Base-by-base conservation (phyloP, 1,284 basidiomycete genomes). In the Athelia psychrophila region DNA sequence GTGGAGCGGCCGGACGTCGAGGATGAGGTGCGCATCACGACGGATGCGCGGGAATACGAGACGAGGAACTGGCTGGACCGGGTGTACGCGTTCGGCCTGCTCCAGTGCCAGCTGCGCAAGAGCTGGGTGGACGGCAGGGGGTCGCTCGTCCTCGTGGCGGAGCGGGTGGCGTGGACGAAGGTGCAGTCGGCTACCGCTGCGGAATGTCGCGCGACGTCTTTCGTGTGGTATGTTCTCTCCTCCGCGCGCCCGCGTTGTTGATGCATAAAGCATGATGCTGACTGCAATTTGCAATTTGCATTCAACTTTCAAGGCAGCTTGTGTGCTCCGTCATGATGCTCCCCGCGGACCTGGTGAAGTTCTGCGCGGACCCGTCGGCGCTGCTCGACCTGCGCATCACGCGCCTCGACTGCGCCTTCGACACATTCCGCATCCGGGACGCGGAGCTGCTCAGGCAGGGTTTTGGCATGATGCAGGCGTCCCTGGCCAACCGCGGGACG, bases 391-490 rank as follows among this genome's bases (percentile, higher is more conserved):
- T 78, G 2, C 67, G 72, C 53, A 59, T 71, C 20, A 55, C 65
- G 9, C 65, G 70, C 6, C 56, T 63, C 3, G 73, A 78, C 48
- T 64, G 77, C 25, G 72, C 69, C 8, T 78, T 76, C 48, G 68
- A 70, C 46, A 56, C 69, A 24, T 77, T 77, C 58, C 66, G 71
- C n/a, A 57, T 78, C 6, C 67, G 70, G 5, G 76, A 79, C 52
- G 71, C 75, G 5, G 70, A 74, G 51, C 60, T 75, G 6, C 44
- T 74, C 2, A 60, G 60, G 20, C 71, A 78, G 49, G 61, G 53
- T 18, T 55, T 53, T n/a, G 55, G 52, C 18, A 58, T 57, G 44
- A 10, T 61, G 4, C n/a, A n/a, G n/a, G n/a, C n/a, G n/a, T n/a
- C n/a, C n/a, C n/a, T n/a, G n/a, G n/a, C n/a, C n/a, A n/a, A n/a